Conservation (phyloP, 495 filamentous ascomycete genomes). For the Pyrenula aspistea region DNA sequence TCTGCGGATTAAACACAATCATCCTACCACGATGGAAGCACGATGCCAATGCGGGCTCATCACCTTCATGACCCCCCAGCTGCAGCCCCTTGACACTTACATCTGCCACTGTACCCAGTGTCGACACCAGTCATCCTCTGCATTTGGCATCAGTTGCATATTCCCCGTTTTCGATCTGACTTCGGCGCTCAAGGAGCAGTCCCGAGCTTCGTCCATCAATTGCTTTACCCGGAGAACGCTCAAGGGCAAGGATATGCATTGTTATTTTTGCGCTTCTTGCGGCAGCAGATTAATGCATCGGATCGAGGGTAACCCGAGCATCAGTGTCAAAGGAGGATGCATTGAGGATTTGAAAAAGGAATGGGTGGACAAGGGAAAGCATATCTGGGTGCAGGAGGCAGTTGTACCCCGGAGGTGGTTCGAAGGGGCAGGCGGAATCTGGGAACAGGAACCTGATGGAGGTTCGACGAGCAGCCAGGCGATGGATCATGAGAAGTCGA, state of each 20-base stretch:
- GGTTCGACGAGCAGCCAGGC: not conserved
- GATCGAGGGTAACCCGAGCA: conserved; percentile 34
- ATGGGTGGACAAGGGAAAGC: conserved; percentile 40
- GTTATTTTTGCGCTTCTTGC: conserved; percentile 49
- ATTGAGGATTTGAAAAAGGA: conserved; percentile 33
- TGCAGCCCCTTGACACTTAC: conserved; percentile 44
- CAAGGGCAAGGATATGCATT: conserved; percentile 31
- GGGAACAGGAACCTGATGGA: not conserved
- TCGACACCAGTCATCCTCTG: conserved; percentile 51
- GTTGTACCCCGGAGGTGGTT: conserved; percentile 23
- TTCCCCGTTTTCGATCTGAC: conserved; percentile 47
- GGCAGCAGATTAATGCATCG: conserved; percentile 46
- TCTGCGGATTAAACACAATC: too few species aligned
- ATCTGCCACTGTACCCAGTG: conserved; percentile 62
- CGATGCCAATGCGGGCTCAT: conserved; percentile 54
- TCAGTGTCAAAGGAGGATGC: conserved; percentile 51
- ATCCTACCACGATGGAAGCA: too few species aligned
- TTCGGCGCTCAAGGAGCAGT: not conserved
- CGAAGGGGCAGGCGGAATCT: not conserved
- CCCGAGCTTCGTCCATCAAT: conserved; percentile 21
- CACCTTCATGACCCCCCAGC: conserved; percentile 44
- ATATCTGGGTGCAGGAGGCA: conserved; percentile 52
- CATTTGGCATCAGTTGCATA: conserved; percentile 56
- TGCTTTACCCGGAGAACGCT: conserved; percentile 33
- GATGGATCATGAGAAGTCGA: not conserved